Percentiles rank a stretch among this genome's conserved stretches.
These are phyloP conservation scores for Diutina neorugosa DNA, from an alignment of 1,139 yeast genomes.

Conservation along the genomic window DNA sequence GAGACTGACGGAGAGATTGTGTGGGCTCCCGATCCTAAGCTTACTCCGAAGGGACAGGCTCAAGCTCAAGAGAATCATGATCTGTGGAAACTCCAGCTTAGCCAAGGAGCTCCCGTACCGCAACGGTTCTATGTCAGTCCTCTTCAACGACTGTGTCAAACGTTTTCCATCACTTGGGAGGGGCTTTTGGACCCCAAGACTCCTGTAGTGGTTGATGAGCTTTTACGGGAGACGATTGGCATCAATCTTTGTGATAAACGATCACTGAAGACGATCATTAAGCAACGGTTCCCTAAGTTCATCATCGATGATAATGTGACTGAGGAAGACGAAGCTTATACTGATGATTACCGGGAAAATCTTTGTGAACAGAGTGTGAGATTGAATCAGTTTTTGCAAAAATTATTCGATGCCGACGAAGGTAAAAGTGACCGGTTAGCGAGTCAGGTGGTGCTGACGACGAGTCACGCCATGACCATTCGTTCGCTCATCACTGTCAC, in stretches of 20 bases:
- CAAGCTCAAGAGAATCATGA: constrained; percentile 5
- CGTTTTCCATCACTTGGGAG: constrained; percentile 14
- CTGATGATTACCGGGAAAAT: constrained; percentile 28
- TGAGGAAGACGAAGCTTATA: constrained; percentile 36
- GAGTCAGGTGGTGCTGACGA: constrained; percentile 24
- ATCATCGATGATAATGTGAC: constrained; percentile 18
- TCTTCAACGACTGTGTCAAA: constrained; percentile 14
- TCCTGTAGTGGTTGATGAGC: constrained; percentile 6
- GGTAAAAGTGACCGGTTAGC: constrained; percentile 11
- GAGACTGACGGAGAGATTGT: constrained; percentile 19
- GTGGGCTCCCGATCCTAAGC: constrained; percentile 15
- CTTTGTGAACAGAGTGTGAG: constrained; percentile 38
- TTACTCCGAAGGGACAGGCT: constrained; percentile 3
- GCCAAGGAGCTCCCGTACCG: constrained; percentile 26
- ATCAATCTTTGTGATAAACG: constrained; percentile 17
- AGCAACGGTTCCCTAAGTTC: constrained; percentile 25
- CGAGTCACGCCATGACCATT: constrained; percentile 56
- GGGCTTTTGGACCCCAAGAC: constrained; percentile 7
- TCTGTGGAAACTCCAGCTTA: constrained; percentile 13
- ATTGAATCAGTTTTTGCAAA: constrained; percentile 35
- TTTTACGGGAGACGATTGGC: constrained; percentile 10
- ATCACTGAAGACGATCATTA: constrained; percentile 19
- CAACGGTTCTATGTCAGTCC: constrained; percentile 15
- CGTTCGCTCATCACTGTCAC: constrained; percentile 38
- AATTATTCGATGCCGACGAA: constrained; percentile 29